Base-by-base conservation (phyloP, 2,329 filamentous ascomycete species). In the Ophiobolus disseminans region DNA sequence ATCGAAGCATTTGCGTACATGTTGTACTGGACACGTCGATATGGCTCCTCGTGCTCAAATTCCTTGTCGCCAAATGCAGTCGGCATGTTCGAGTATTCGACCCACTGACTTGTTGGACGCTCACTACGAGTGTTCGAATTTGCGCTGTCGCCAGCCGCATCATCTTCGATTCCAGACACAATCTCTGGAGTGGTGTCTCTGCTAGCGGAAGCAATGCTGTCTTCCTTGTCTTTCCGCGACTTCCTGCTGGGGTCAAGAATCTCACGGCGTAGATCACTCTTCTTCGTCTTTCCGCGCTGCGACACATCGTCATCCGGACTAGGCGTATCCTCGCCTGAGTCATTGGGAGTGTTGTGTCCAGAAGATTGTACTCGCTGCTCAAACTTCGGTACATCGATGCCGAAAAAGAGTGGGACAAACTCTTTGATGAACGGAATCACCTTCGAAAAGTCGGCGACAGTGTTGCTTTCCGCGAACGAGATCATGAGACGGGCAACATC, bases 1-100 rank as follows among this genome's bases (percentile, higher is more conserved):
- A 99, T 87, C 3, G 88, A 90, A 63, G 91, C 84, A 72, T 97
- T 97, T 70, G 87, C 88, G 77, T 95, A 99, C 69, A 97, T 85
- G 69, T 93, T 93, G 78, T 91, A 96, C 74, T 85, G 86, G 9
- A 86, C 86, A 37, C 92, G 89, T 59, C 82, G 82, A 74, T 94
- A 96, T 48, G 89, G 86, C 41, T 91, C 89, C 53, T 96, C 91
- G 32, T 83, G 52, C 76, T 88, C 79, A 82, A 93, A 63, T 83
- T 83, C 74, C 81, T 86, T 66, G 37, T 81, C 84, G 58, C 83
- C 85, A 30, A 77, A 81, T 66, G 79, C 84, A 70, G 66, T 83
- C 32, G 80, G 72, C 77, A 79, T 67, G 76, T 78, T 62, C 63
- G 83, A 76, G 77, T 87, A 75, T 74, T 63, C 80, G 76, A 57